Conservation (phyloP, 306 rosid species). For the Vigna unguiculata region DNA sequence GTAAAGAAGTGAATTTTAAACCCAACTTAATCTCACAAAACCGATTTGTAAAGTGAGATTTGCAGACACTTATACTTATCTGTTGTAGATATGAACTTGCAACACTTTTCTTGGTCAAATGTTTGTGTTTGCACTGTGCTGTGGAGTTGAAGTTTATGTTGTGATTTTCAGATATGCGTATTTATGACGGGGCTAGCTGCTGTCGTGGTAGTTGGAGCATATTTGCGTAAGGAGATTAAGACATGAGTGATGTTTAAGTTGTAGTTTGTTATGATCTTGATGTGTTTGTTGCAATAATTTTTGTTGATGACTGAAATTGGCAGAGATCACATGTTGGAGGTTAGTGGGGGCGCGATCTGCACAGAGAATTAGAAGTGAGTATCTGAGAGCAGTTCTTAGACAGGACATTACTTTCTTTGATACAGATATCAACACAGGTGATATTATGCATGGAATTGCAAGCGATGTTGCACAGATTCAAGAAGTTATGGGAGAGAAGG, state of each 20-base stretch:
- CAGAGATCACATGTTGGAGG: conserved; percentile 98
- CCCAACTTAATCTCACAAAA: no score
- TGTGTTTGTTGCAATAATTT: conserved; percentile 21
- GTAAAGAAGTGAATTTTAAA: no score
- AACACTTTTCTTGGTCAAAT: conserved; percentile 1
- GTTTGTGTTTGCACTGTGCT: not conserved
- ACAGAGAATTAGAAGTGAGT: conserved; percentile 77
- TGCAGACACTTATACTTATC: no score
- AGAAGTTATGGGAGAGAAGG: conserved; percentile 99
- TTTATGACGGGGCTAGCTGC: conserved; percentile 75
- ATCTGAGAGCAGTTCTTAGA: conserved; percentile 76
- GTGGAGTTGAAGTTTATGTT: conserved; percentile 13
- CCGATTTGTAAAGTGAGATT: no score
- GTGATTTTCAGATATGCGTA: conserved; percentile 69
- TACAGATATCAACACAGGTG: conserved; percentile 70
- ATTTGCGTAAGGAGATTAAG: conserved; percentile 65
- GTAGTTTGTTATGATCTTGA: not conserved
- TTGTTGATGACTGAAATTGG: conserved; percentile 39
- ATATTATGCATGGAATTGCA: conserved; percentile 92
- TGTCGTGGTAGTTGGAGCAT: conserved; percentile 80
- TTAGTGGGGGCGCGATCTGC: conserved; percentile 89
- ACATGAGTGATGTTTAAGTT: not conserved
- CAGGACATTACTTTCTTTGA: conserved; percentile 81
- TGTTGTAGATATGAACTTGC: no score
- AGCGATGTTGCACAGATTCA: conserved; percentile 95